Percentiles rank a stretch among this genome's conserved stretches.
These are phyloP conservation scores for Melampsora larici-populina DNA, from an alignment of 1,284 basidiomycete genomes.

Conservation along the genomic window DNA sequence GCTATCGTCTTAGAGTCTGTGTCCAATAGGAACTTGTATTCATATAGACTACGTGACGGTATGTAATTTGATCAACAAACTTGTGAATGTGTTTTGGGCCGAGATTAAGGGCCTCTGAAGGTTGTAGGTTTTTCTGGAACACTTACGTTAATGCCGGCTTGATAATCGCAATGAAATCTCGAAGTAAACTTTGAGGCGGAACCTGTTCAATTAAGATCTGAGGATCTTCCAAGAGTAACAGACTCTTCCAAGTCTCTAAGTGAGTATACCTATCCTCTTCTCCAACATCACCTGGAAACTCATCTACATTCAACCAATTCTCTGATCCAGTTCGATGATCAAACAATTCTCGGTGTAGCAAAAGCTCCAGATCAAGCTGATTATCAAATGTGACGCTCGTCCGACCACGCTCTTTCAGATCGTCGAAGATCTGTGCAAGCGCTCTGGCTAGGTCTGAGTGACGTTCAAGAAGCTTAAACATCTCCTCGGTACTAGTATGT, in stretches of 20 bases:
- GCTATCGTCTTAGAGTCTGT: conserved; percentile 36
- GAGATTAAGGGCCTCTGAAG: too few species aligned
- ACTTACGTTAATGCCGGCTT: conserved; percentile 42
- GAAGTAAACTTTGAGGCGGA: conserved; percentile 28
- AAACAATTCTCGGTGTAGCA: conserved; percentile 39
- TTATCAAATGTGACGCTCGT: conserved; percentile 35
- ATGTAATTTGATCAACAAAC: background rate
- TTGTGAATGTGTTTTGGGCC: background rate
- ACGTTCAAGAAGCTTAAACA: conserved; percentile 16
- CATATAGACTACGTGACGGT: conserved; percentile 13
- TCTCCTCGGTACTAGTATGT: conserved; percentile 26
- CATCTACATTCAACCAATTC: conserved; percentile 14
- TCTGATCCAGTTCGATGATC: conserved; percentile 24
- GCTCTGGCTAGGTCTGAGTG: conserved; percentile 37
- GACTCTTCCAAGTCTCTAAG: conserved; percentile 40
- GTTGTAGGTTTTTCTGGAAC: background rate
- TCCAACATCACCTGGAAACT: conserved; percentile 5
- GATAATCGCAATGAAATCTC: conserved; percentile 38
- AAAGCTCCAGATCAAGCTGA: conserved; percentile 39
- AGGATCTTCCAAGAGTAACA: conserved; percentile 31
- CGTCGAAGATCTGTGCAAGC: conserved; percentile 26
- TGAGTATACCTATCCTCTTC: conserved; percentile 36
- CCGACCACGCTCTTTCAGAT: conserved; percentile 25
- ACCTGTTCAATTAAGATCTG: conserved; percentile 29
- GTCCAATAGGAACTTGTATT: conserved; percentile 41